Evolutionary conservation across 495 filamentous ascomycete genomes (phyloP), one percentile per base, ranked within the genome.

Genomic region (Sordaria brevicollis): DNA sequence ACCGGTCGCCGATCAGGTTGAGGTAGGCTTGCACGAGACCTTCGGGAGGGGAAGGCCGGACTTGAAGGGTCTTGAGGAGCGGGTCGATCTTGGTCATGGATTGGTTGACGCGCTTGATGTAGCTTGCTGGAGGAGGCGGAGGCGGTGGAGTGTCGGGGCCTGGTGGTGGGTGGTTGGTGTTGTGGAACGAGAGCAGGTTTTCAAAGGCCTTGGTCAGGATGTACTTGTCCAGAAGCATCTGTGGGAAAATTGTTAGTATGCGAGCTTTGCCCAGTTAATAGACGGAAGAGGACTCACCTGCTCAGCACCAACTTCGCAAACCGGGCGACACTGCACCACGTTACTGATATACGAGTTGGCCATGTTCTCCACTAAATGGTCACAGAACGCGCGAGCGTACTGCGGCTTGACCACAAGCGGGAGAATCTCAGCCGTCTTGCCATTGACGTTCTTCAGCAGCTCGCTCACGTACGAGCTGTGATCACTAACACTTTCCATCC

Each of bases 1-100:
- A 93, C 65, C 88, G 87, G 82, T 97, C 93, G 74, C 89, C 92
- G 72, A 98, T 93, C 81, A 97, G 92, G 77, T 96, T 92, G 36
- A 98, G 88, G 79, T 99, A 99, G 65, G 94, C 96, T 81, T 97
- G 95, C 3, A 98, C 93, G 35, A 99, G 89, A 5, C 92, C 95
- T 82, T 99, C 95, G 2, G 93, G 88, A 1, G 95, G 96, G 11
- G 89, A 91, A 29, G 93, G 89, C 17, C 93, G 92, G 25, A 99
- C 96, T 81, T 99, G 95, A 8, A 99, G 88, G 1, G 95, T 98
- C 78, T 99, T 99, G 74, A 98, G 91, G 43, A 99, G 87, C 0
- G 91, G 89, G 79, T 97, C 94, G 71, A 98, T 88, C 73, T 93
- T 93, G 36, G 88, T 87, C 85, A 95, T 94, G 80, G 86, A 90